Conservation (phyloP, 2,329 filamentous ascomycete genomes). For the Alternaria dauci region DNA sequence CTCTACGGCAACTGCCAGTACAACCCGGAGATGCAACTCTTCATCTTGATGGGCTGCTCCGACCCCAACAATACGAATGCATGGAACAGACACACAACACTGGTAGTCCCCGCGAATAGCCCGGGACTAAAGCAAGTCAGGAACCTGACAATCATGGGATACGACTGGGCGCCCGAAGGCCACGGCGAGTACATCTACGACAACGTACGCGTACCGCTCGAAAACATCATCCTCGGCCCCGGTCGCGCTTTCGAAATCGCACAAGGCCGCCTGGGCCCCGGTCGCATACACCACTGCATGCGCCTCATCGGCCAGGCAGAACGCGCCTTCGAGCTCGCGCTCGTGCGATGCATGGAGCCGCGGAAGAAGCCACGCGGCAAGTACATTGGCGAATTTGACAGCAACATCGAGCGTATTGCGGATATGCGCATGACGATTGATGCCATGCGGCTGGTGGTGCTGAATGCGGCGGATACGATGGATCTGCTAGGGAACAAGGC, state of each 20-base stretch:
- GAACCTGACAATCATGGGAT: slow-evolving; percentile 55
- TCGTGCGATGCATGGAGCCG: slow-evolving; percentile 50
- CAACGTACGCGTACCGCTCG: slow-evolving; percentile 51
- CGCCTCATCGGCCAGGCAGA: slow-evolving; percentile 55
- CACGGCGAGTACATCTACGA: slow-evolving; percentile 56
- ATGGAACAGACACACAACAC: slow-evolving; percentile 53
- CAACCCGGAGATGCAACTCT: slow-evolving; percentile 49
- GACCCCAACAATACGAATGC: slow-evolving; percentile 52
- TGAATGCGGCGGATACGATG: slow-evolving; percentile 56
- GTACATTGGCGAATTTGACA: slow-evolving; percentile 54
- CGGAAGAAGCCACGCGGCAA: slow-evolving; percentile 53
- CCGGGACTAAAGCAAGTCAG: slow-evolving; percentile 52
- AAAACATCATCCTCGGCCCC: slow-evolving; percentile 55
- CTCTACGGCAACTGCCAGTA: slow-evolving; percentile 53
- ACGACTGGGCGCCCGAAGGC: slow-evolving; percentile 55
- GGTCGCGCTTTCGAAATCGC: slow-evolving; percentile 56
- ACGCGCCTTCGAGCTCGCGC: slow-evolving; percentile 53
- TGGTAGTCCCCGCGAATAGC: slow-evolving; percentile 52
- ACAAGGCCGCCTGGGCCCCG: slow-evolving; percentile 53
- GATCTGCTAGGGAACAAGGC: slow-evolving; percentile 54
- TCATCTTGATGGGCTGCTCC: slow-evolving; percentile 52
- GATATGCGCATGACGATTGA: slow-evolving; percentile 55
- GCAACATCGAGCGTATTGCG: slow-evolving; percentile 54
- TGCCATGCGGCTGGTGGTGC: slow-evolving; percentile 51
- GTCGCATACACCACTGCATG: slow-evolving; percentile 56